phyloP scores from a whole-genome alignment of 306 rosid genomes.

The Sicyos edulis region DNA sequence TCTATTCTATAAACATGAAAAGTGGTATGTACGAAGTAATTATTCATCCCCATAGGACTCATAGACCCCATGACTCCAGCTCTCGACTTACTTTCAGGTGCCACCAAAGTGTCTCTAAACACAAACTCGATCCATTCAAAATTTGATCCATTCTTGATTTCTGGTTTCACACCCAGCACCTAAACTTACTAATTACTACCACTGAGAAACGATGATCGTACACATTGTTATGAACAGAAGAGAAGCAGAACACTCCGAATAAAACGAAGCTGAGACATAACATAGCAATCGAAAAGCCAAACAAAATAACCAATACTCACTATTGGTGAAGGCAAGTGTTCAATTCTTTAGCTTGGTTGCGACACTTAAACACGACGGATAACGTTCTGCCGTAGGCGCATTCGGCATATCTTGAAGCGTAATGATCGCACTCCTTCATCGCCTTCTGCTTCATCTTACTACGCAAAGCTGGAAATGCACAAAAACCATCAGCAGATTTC shows the following conservation, averaged over 20 bases:
- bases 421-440: slow-evolving; percentile 63
- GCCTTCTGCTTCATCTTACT: slow-evolving; percentile 98
- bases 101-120: neutral
- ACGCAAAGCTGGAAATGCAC: slow-evolving; percentile 51
- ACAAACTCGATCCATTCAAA: neutral
- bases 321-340: slow-evolving; percentile 75
- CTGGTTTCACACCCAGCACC: neutral
- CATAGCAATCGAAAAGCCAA: neutral
- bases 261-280: neutral
- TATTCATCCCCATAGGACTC: slow-evolving; percentile 5
- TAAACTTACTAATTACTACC: neutral
- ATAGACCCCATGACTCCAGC: neutral
- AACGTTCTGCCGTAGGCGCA: slow-evolving; percentile 75
- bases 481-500: too few relatives aligned
- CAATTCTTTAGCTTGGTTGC: slow-evolving; percentile 67
- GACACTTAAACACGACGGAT: slow-evolving; percentile 81
- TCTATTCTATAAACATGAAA: neutral
- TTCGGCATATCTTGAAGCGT: slow-evolving; percentile 69
- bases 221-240: slow-evolving; percentile 1
- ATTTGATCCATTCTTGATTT: neutral
- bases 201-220: slow-evolving; percentile 1
- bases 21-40: neutral
- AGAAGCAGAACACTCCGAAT: neutral
- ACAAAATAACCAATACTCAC: slow-evolving; percentile 38
- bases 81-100: neutral